Evolutionary conservation across 2,329 filamentous ascomycete genomes (phyloP), one percentile per base, ranked within the genome.

Genomic region (Pestalotiopsis sp.): DNA sequence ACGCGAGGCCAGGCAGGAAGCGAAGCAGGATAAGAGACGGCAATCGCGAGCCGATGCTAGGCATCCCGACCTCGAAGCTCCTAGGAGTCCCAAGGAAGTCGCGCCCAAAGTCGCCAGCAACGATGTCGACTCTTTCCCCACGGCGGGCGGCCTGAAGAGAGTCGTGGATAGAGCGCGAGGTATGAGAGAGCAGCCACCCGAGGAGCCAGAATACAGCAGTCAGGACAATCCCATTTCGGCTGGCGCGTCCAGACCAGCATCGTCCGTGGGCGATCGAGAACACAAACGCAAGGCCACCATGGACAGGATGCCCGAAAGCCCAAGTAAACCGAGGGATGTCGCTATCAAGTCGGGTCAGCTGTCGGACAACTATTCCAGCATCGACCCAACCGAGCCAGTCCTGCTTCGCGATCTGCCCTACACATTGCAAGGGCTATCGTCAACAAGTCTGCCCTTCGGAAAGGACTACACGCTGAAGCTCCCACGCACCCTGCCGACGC

Each of bases 361-460:
- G 6, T 86, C 88, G 2, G 86, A 85, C 71, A 88, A 89, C 74
- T 85, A 88, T 71, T 78, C 83, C 36, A 83, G 87, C 57, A 84
- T 88, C 39, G 84, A 89, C 31, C 91, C 91, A 1, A 82, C 89
- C 1, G 92, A 95, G 77, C 86, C 87, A 31, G 85, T 86, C 17
- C 85, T 95, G 13, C 82, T 95, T 25, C 88, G 92, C 73, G 95
- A 98, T 77, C 84, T 98, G 3, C 95, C 96, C 0, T 98, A 96
- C 77, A 98, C 95, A 0, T 84, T 98, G 0, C 96, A 98, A 80
- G 96, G 96, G 0, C 84, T 98, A 2, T 97, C 94, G 1, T 97
- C 95, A 0, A 92, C 92, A 1, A 93, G 95, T 71, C 83, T 98
- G 52, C 87, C 91, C 0, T 98, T 98, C 72, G 82, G 88, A 11